Evolutionary conservation across 2,329 filamentous ascomycete genomes (phyloP).

Genomic region (Botrytis sinoallii): DNA sequence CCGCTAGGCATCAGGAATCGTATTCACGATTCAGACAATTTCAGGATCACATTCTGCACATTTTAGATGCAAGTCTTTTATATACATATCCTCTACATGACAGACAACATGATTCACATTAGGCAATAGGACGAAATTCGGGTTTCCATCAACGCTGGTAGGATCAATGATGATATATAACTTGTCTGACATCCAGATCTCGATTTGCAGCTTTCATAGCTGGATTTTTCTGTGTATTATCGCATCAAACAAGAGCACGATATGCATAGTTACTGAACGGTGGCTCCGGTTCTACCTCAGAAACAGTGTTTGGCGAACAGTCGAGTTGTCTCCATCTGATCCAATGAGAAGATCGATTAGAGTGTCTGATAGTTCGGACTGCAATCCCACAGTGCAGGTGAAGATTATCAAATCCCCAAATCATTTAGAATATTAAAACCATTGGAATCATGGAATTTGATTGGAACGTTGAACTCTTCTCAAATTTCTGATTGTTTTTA

Average conservation of each 20-base stretch:
- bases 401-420: too few species aligned
- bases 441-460: too few species aligned
- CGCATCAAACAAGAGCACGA: background rate
- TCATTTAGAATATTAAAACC: too few species aligned
- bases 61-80: background rate
- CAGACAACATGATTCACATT: constrained; percentile 26
- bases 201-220: constrained; percentile 39
- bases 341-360: background rate
- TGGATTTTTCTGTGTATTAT: background rate
- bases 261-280: background rate
- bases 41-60: background rate
- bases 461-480: too few species aligned
- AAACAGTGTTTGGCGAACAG: background rate
- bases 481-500: too few species aligned
- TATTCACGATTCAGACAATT: background rate
- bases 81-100: background rate
- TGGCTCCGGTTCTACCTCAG: background rate
- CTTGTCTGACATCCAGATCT: constrained; percentile 43
- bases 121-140: constrained; percentile 43
- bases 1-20: background rate
- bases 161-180: constrained; percentile 46
- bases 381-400: too few species aligned
- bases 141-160: constrained; percentile 41
- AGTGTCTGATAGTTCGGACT: too few species aligned
- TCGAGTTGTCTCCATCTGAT: background rate